Percentiles rank a stretch among this genome's conserved stretches.
phyloP scores from a whole-genome alignment of 1,139 yeast genomes.

The Lodderomyces orthopsilosis region DNA sequence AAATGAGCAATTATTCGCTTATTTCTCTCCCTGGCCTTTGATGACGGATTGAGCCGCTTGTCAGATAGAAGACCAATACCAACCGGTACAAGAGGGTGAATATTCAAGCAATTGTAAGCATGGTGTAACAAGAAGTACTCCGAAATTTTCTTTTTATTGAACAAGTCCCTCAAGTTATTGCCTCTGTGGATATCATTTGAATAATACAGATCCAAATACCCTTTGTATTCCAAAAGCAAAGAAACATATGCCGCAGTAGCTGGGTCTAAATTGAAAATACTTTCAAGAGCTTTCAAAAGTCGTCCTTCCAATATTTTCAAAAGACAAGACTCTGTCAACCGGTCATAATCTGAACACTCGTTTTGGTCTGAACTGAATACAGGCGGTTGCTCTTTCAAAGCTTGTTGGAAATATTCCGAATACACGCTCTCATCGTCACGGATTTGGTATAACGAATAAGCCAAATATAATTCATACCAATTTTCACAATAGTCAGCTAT shows the following conservation, averaged over 20 bases:
- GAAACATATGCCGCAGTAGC: constrained; percentile 69
- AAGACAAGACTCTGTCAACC: constrained; percentile 55
- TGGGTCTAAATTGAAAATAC: constrained; percentile 60
- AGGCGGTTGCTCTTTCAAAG: constrained; percentile 38
- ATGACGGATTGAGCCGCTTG: constrained; percentile 25
- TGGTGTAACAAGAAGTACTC: constrained; percentile 60
- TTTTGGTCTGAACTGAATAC: not conserved
- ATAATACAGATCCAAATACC: constrained; percentile 53
- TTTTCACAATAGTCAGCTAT: constrained; percentile 47
- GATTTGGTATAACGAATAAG: constrained; percentile 61
- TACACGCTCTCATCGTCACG: constrained; percentile 37
- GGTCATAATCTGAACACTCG: constrained; percentile 25
- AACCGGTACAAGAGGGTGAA: constrained; percentile 56
- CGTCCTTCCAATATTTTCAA: constrained; percentile 57
- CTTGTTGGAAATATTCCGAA: constrained; percentile 31
- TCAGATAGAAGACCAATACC: constrained; percentile 57
- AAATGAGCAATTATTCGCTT: constrained; percentile 54
- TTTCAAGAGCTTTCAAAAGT: constrained; percentile 56
- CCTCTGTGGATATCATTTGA: constrained; percentile 7
- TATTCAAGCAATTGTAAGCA: constrained; percentile 54
- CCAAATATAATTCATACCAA: constrained; percentile 74
- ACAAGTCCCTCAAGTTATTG: constrained; percentile 16
- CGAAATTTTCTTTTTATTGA: constrained; percentile 45
- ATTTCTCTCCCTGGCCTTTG: constrained; percentile 21
- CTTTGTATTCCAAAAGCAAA: constrained; percentile 62